Base-by-base conservation (phyloP, 345 rosid species). In the Alliaria petiolata region DNA sequence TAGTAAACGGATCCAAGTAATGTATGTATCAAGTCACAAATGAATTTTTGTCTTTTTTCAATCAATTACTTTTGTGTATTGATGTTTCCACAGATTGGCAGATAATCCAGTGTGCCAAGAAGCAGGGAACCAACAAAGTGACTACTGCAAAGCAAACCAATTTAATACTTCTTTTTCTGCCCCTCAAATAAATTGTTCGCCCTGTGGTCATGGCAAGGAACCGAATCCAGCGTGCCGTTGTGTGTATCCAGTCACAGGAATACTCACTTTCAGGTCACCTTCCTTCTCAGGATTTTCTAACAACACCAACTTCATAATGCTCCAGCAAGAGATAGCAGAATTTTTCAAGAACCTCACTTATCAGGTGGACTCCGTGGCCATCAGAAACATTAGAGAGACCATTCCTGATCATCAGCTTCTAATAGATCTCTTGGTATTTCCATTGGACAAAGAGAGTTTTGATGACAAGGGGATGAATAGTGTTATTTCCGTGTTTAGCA, bases 201-300 rank as follows among this genome's bases (percentile, higher is more conserved):
- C 43, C 9, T 89, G 96, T 76, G 16, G 34, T 36, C 30, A 69
- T 0, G 75, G 51, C 64, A 80, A 57, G 76, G 61, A 33, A 69
- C 79, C 93, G 25, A 91, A 87, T 78, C 86, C 93, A 45, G 70
- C 39, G 26, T 95, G 99, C 49, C 52, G 43, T 8, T 95, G 99
- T 63, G 81, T 84, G 17, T 67, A 78, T 77, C 89, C 99, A 38
- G 81, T 81, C 76, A 83, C 53, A 6, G 99, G 99, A 74, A 71
- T 52, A 36, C 31, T 95, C 56, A 1, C 7, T 34, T 87, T 95
- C 81, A 85, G 90, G 55, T 81, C 90, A 65, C 79, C 87, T 77
- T 72, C 84, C 5, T 91, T 91, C 82, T 88, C 97, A 31, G 79
- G 78, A 76, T 73, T 83, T 51, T 71, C 19, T 62, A 85, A 86